A percentile compares a stretch with the other conserved stretches of the same genome.
Evolutionary conservation across 495 filamentous ascomycete genomes (phyloP).

Genomic region (Acidiella bohemica): DNA sequence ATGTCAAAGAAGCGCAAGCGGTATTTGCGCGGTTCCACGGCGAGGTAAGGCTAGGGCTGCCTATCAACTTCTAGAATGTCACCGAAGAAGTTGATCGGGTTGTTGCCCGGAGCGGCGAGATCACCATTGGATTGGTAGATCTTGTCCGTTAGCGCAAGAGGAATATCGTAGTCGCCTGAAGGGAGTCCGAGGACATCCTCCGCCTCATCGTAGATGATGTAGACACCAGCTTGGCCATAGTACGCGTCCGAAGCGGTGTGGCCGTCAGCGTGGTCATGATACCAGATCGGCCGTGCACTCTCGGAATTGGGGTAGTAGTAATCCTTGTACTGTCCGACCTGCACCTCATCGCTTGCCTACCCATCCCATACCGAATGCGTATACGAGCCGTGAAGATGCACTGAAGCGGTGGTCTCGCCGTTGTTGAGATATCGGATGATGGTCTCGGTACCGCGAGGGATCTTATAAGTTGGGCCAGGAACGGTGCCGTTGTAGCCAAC

Average conservation of each 20-base stretch:
- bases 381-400: conserved; percentile 42
- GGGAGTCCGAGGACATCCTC: conserved; percentile 37
- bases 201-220: conserved; percentile 32
- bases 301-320: conserved; percentile 48
- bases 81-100: conserved; percentile 36
- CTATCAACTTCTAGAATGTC: conserved; percentile 46
- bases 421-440: conserved; percentile 43
- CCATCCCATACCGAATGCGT: conserved; percentile 36
- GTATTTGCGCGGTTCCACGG: conserved; percentile 46
- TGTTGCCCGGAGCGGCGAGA: conserved; percentile 30
- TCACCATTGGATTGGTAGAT: conserved; percentile 36
- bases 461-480: conserved; percentile 38
- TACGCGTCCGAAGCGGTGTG: conserved; percentile 19
- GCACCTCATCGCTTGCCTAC: conserved; percentile 42
- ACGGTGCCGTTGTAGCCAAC: conserved; percentile 41
- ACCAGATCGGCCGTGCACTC: conserved; percentile 40
- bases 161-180: conserved; percentile 37
- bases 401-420: conserved; percentile 27
- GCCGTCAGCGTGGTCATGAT: conserved; percentile 40
- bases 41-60: conserved; percentile 41
- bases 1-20: conserved; percentile 41
- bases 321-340: conserved; percentile 35
- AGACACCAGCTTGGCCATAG: conserved; percentile 16
- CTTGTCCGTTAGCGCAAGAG: conserved; percentile 37
- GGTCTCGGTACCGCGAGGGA: conserved; percentile 34